Evolutionary conservation across 1,284 basidiomycete species (phyloP).

Genomic region (Naganishia sp.): DNA sequence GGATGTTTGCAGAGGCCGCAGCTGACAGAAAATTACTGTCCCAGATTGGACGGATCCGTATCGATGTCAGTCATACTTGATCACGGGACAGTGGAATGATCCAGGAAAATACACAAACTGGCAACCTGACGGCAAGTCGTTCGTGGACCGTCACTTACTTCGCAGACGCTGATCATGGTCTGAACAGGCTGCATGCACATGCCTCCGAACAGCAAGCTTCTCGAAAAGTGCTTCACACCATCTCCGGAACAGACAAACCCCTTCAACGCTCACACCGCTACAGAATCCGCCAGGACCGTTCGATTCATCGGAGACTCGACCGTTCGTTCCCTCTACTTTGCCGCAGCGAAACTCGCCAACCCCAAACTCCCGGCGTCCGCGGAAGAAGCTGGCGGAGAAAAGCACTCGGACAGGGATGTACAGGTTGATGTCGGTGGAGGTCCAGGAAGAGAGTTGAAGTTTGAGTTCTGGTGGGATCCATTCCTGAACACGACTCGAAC

Average conservation of each 20-base stretch:
- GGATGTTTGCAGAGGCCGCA: not conserved
- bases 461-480: conserved; percentile 70
- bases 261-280: conserved; percentile 7
- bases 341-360: conserved; percentile 66
- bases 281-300: conserved; percentile 50
- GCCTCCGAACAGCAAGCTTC: conserved; percentile 62
- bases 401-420: conserved; percentile 65
- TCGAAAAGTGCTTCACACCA: conserved; percentile 58
- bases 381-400: conserved; percentile 59
- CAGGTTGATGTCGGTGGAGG: conserved; percentile 34
- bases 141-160: not conserved
- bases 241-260: conserved; percentile 50
- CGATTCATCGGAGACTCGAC: conserved; percentile 85
- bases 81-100: conserved; percentile 77
- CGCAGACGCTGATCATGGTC: not conserved
- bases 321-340: conserved; percentile 75
- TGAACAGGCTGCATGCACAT: conserved; percentile 71
- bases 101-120: conserved; percentile 63
- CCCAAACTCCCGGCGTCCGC: conserved; percentile 56
- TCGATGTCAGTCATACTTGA: conserved; percentile 70
- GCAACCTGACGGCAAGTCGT: conserved; percentile 75
- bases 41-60: conserved; percentile 70
- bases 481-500: conserved; percentile 71
- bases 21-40: conserved; percentile 11
- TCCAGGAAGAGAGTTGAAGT: conserved; percentile 46